Evolutionary conservation across 148 eudicot species (phyloP).

Genomic region (Silene uniflora): DNA sequence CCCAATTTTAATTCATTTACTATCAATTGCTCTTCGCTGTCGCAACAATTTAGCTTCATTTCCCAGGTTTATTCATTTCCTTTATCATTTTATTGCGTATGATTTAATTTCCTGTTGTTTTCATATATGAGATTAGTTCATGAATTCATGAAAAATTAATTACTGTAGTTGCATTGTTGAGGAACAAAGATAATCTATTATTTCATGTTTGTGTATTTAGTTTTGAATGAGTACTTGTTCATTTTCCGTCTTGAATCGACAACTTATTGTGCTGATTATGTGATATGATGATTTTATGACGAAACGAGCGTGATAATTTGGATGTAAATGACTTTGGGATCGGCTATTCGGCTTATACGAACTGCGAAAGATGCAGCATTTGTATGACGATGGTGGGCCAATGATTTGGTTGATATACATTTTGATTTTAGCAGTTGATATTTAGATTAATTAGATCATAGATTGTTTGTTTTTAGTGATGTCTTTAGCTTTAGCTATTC

Average conservation of each 20-base stretch:
- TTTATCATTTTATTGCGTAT: neutral
- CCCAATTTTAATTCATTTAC: constrained; percentile 16
- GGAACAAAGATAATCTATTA: neutral
- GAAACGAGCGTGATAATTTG: neutral
- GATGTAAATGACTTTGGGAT: neutral
- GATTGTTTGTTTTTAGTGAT: neutral
- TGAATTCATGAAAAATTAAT: too few relatives aligned
- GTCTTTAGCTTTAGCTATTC: neutral
- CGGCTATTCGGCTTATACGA: neutral
- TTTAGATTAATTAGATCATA: neutral
- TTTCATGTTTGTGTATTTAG: neutral
- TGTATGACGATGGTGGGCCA: neutral
- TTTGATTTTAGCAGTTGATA: neutral
- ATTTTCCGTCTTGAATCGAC: neutral
- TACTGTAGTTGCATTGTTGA: neutral
- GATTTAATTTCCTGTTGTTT: neutral
- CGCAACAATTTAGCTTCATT: constrained; percentile 10
- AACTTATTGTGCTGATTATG: neutral
- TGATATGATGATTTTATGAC: neutral
- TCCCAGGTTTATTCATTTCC: constrained; percentile 15
- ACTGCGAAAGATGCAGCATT: neutral
- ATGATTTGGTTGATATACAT: constrained; percentile 6
- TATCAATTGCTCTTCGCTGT: constrained; percentile 12
- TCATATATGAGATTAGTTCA: neutral
- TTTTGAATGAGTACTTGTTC: constrained; percentile 10